phyloP scores from a whole-genome alignment of 1,284 basidiomycete genomes.

The Volvariella volvacea region DNA sequence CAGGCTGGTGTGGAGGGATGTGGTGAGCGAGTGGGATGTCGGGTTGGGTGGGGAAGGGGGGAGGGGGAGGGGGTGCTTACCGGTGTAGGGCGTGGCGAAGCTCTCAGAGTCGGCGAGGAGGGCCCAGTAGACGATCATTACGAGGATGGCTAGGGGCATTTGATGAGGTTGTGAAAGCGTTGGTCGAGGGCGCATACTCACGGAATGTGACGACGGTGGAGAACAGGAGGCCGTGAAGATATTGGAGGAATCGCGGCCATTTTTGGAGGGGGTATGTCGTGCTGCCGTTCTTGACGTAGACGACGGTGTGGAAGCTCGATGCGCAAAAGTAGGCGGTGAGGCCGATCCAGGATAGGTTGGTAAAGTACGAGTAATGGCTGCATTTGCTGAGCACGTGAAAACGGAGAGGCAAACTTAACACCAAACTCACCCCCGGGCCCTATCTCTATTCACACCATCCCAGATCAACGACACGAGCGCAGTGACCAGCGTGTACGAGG shows the following conservation, averaged over 20 bases:
- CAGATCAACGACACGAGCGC: conserved; percentile 38
- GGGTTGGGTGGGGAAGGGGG: background rate
- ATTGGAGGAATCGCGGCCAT: conserved; percentile 52
- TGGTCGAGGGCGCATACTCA: conserved; percentile 28
- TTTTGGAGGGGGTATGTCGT: conserved; percentile 47
- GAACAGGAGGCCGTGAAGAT: conserved; percentile 48
- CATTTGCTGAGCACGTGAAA: background rate
- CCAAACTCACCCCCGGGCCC: conserved; percentile 22
- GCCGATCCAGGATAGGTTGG: conserved; percentile 56
- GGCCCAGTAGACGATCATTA: conserved; percentile 63
- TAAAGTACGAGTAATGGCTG: conserved; percentile 63
- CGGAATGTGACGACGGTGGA: conserved; percentile 53
- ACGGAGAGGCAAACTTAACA: background rate
- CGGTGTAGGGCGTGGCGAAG: conserved; percentile 29
- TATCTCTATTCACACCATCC: conserved; percentile 22
- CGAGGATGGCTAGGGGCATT: conserved; percentile 46
- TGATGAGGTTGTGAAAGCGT: background rate
- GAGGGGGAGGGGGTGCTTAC: conserved; percentile 22
- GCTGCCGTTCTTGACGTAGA: conserved; percentile 27
- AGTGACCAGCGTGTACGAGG: conserved; percentile 45
- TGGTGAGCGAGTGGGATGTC: conserved; percentile 4
- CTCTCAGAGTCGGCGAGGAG: conserved; percentile 39
- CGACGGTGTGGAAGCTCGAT: conserved; percentile 45
- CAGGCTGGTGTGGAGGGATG: conserved; percentile 34
- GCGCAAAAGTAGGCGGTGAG: conserved; percentile 58